These are phyloP conservation scores for Pythium guiyangense DNA, from an alignment of 352 stramenopile genomes.

Conservation along the genomic window DNA sequence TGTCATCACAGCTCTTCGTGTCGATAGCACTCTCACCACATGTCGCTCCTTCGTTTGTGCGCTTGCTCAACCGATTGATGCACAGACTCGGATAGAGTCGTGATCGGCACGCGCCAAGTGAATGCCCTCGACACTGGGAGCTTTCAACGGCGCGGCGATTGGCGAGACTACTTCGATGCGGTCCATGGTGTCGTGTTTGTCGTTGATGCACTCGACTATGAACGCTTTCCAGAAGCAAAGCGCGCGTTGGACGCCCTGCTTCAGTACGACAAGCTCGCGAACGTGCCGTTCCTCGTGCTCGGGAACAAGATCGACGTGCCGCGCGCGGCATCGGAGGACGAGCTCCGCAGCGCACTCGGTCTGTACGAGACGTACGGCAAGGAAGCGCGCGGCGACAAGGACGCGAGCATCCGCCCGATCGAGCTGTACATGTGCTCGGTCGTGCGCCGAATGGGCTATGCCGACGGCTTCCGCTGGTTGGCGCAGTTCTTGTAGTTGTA, in stretches of 20 bases:
- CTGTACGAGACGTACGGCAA: slow-evolving; percentile 99
- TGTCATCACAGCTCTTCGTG: not conserved
- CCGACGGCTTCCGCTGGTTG: slow-evolving; percentile 93
- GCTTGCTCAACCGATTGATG: not conserved
- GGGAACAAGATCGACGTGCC: slow-evolving; percentile 99
- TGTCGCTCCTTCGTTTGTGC: not conserved
- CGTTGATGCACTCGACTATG: slow-evolving; percentile 97
- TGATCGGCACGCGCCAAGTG: slow-evolving; percentile 97
- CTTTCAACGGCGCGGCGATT: slow-evolving; percentile 97
- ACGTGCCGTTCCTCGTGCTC: slow-evolving; percentile 98
- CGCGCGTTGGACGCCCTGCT: slow-evolving; percentile 97
- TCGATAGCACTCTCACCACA: not conserved
- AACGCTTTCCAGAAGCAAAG: slow-evolving; percentile 99
- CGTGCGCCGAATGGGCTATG: slow-evolving; percentile 95
- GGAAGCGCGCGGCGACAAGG: slow-evolving; percentile 88
- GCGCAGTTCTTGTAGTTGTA: slow-evolving; percentile 78
- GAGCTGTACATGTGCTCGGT: slow-evolving; percentile 99
- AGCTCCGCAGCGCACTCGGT: slow-evolving; percentile 95
- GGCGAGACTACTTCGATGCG: slow-evolving; percentile 99
- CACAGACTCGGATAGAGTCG: slow-evolving; percentile 87
- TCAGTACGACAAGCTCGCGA: slow-evolving; percentile 95
- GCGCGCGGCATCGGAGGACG: slow-evolving; percentile 96
- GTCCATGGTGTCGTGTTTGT: slow-evolving; percentile 99
- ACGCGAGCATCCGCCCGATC: slow-evolving; percentile 92
- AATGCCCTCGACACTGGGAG: slow-evolving; percentile 98